Evolutionary conservation across 192 early-diverging fungal genomes (phyloP).

Genomic region (Entophlyctis helioformis): DNA sequence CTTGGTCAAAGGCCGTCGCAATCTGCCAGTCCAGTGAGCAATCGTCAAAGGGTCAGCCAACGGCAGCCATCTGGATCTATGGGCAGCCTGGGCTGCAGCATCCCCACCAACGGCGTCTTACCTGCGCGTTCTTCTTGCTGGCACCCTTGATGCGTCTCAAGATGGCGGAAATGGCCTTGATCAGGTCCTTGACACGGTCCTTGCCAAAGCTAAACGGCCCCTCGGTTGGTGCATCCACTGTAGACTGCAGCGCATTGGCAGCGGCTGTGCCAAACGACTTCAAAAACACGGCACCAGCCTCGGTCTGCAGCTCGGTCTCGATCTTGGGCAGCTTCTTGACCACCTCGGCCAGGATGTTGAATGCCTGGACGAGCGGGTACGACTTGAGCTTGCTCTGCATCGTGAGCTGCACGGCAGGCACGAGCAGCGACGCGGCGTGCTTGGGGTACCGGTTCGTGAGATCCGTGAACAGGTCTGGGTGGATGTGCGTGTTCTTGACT

Average conservation of each 20-base stretch:
- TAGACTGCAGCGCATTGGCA: conserved; percentile 1
- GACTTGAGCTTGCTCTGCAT: conserved; percentile 1
- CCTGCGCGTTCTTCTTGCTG: too few relatives aligned
- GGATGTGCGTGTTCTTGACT: conserved; percentile 57
- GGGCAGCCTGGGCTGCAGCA: too few relatives aligned
- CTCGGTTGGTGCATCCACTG: conserved; percentile 4
- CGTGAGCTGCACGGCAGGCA: conserved; percentile 25
- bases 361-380: conserved; percentile 9
- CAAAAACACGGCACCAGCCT: conserved; percentile 3
- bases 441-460: conserved; percentile 48
- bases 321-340: conserved; percentile 1
- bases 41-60: too few relatives aligned
- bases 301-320: neutral
- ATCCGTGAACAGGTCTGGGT: conserved; percentile 55
- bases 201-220: conserved; percentile 10
- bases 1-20: too few relatives aligned
- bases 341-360: conserved; percentile 12
- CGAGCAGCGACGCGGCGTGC: conserved; percentile 48
- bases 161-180: conserved; percentile 15
- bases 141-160: too few relatives aligned
- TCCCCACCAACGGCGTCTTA: too few relatives aligned
- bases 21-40: too few relatives aligned
- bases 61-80: too few relatives aligned
- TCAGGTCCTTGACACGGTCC: conserved; percentile 19
- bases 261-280: too few relatives aligned